Evolutionary conservation across 2,329 filamentous ascomycete genomes (phyloP).

Genomic region (Penicillium sp.): DNA sequence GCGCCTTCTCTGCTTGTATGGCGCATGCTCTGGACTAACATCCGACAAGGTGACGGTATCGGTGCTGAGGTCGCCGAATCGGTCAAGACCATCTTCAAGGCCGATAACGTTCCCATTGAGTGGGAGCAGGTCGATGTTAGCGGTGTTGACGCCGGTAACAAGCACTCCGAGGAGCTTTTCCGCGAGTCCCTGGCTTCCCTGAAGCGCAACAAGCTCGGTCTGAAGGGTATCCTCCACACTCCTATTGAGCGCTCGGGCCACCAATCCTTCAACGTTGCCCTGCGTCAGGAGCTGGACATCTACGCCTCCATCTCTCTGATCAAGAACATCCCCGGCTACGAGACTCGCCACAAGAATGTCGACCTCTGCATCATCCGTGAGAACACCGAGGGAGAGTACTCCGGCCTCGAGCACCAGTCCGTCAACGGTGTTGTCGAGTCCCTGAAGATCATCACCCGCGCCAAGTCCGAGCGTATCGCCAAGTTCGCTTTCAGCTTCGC

Average conservation of each 20-base stretch:
- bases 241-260: conserved; percentile 93
- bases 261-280: conserved; percentile 98
- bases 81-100: conserved; percentile 99
- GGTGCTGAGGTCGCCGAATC: conserved; percentile 95
- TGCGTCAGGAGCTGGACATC: conserved; percentile 98
- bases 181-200: conserved; percentile 89
- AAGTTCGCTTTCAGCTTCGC: conserved; percentile 98
- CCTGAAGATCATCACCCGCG: conserved; percentile 98
- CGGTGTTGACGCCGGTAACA: conserved; percentile 73
- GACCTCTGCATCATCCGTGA: conserved; percentile 99
- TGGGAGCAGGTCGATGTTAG: conserved; percentile 98
- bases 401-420: conserved; percentile 95
- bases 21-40: conserved; percentile 10
- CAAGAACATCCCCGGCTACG: conserved; percentile 98
- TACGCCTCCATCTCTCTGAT: conserved; percentile 96
- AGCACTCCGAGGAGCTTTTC: conserved; percentile 90
- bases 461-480: conserved; percentile 97
- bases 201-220: conserved; percentile 94
- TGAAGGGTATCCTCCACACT: conserved; percentile 98
- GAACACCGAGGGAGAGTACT: conserved; percentile 99
- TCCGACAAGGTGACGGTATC: conserved; percentile 68
- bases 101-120: conserved; percentile 94
- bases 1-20: neutral
- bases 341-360: conserved; percentile 93
- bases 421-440: conserved; percentile 95